Base-by-base conservation (phyloP, 2,329 filamentous ascomycete species). In the Plenodomus tracheiphilus region DNA sequence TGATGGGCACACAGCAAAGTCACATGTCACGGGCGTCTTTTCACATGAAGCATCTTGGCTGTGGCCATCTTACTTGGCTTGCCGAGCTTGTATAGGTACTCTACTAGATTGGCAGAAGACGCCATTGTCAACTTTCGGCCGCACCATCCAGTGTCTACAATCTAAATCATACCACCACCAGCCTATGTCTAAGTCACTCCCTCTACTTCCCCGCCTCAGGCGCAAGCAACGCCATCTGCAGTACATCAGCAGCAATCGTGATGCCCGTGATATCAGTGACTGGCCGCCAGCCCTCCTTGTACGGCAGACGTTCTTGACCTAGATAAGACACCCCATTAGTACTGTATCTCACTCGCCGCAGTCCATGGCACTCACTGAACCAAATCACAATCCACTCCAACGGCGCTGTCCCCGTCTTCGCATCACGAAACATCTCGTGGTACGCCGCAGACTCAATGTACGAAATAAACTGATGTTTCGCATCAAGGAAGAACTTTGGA, bases 281-380 rank as follows among this genome's bases (percentile, higher is more conserved):
- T 6, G 58, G 58, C 4, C 55, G 40, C 61, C 63, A 66, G 34
- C 61, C 61, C 41, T 63, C 56, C 1, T 52, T 42, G 34, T 39
- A 59, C 4, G 63, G 63, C 13, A 64, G 41, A 10, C 61, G 54
- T 32, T 66, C 61, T 28, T 66, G 35, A 15, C 46, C 63, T 66
- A 36, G n/a, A 19, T 19, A 28, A 11, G 17, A 39, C 42, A 35
- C 41, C 10, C 16, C 18, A 32, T 51, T 40, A 19, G 36, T 17
- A 22, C 55, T n/a, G n/a, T n/a, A n/a, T n/a, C n/a, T n/a, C n/a
- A n/a, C n/a, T n/a, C n/a, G n/a, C n/a, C n/a, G n/a, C n/a, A n/a
- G n/a, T n/a, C n/a, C n/a, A n/a, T n/a, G n/a, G n/a, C n/a, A n/a
- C 59, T 51, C 45, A 66, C 64, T 41, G 43, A 68, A 68, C 28